phyloP scores from a whole-genome alignment of 2,329 filamentous ascomycete genomes.

The Chrysoporthe cubensis region DNA sequence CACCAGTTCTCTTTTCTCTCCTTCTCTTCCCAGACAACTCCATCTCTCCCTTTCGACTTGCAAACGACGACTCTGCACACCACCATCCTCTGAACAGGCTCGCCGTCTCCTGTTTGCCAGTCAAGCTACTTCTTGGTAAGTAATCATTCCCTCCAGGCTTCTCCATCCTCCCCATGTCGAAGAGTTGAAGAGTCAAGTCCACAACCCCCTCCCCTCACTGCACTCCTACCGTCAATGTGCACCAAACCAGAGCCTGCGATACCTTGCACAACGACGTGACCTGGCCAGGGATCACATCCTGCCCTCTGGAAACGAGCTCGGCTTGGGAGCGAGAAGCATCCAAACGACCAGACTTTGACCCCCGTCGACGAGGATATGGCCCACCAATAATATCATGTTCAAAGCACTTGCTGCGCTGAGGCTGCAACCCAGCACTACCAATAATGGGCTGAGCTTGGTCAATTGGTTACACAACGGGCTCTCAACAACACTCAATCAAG shows the following conservation, averaged over 20 bases:
- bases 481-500: neutral
- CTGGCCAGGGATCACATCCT: neutral
- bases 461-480: neutral
- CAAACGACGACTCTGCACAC: constrained; percentile 3
- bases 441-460: neutral
- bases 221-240: constrained; percentile 9
- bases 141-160: constrained; percentile 10
- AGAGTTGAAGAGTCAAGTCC: constrained; percentile 22
- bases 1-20: constrained; percentile 8
- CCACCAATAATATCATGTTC: neutral
- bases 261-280: neutral
- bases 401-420: neutral
- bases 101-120: neutral
- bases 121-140: constrained; percentile 20
- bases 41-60: constrained; percentile 17
- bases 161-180: constrained; percentile 10
- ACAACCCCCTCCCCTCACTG: neutral
- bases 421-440: neutral
- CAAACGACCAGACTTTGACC: neutral
- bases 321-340: too few species aligned
- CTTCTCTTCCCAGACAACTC: constrained; percentile 14
- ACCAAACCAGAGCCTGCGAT: constrained; percentile 2
- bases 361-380: neutral
- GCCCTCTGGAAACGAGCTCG: neutral
- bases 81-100: constrained; percentile 2